Conservation (phyloP, 768 basidiomycete species). For the Bullera alba region DNA sequence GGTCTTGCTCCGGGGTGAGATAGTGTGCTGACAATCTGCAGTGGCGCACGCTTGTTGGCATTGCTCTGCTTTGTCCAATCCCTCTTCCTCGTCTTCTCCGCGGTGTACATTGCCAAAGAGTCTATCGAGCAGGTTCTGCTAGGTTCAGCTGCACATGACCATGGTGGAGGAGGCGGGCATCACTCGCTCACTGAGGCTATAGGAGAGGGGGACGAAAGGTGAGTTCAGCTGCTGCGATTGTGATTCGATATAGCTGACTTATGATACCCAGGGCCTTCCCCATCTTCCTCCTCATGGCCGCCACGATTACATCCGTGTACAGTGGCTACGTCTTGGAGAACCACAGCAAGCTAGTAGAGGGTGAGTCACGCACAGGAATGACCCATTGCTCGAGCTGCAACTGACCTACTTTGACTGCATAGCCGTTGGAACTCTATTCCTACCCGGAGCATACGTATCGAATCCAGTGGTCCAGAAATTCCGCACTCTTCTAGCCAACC, state of each 20-base stretch:
- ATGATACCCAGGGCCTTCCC: conserved; percentile 30
- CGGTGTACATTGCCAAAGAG: conserved; percentile 95
- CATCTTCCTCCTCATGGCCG: conserved; percentile 24
- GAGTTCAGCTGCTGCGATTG: conserved; percentile 5
- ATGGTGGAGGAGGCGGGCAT: conserved; percentile 51
- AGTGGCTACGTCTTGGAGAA: conserved; percentile 43
- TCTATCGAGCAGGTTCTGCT: conserved; percentile 85
- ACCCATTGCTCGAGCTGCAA: not conserved
- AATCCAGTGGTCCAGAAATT: conserved; percentile 12
- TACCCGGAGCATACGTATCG: conserved; percentile 17
- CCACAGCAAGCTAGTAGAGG: conserved; percentile 47
- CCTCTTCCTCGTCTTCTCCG: conserved; percentile 88
- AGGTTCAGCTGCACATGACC: conserved; percentile 34
- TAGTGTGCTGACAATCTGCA: conserved; percentile 2
- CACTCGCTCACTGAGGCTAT: conserved; percentile 57
- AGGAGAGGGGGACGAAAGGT: conserved; percentile 33
- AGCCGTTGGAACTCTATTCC: conserved; percentile 42
- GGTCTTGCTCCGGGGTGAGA: too few relatives aligned
- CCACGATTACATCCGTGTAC: conserved; percentile 28
- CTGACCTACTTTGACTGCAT: not conserved
- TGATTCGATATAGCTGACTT: not conserved
- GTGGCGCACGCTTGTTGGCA: conserved; percentile 35
- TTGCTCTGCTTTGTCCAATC: conserved; percentile 73
- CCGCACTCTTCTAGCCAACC: conserved; percentile 58
- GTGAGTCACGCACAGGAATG: conserved; percentile 22